Percentiles rank a stretch among this genome's conserved stretches.
Conservation (phyloP, 805 yeast species). For the Alloascoidea africana region DNA sequence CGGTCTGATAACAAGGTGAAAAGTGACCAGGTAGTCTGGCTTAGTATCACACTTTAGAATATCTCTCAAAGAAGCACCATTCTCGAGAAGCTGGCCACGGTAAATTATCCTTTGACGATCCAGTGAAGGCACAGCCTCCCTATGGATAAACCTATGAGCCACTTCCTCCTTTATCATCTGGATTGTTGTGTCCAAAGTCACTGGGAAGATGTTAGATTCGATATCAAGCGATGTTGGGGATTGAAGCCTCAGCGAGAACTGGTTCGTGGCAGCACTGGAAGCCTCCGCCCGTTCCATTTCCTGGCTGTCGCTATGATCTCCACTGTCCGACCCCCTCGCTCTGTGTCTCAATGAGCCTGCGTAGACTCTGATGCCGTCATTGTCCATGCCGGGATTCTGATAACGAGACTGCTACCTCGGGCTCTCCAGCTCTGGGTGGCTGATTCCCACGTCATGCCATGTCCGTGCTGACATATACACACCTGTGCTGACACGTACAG, state of each 20-base stretch:
- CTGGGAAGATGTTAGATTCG: neutral
- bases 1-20: neutral
- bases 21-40: neutral
- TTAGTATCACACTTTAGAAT: neutral
- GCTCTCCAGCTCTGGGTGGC: no score
- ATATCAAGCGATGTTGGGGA: neutral
- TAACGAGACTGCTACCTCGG: no score
- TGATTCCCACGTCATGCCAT: no score
- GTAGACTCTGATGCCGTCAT: no score
- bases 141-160: neutral
- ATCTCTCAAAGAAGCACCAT: neutral
- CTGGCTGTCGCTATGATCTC: no score
- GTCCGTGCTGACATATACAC: no score
- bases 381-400: no score
- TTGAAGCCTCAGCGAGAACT: neutral
- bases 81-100: neutral
- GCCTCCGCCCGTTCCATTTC: no score
- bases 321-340: no score
- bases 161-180: neutral
- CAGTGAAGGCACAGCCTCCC: neutral
- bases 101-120: slow-evolving; percentile 1
- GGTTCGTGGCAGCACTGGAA: no score
- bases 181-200: neutral
- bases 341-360: no score
- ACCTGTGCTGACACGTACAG: no score